Percentiles rank a stretch among this genome's conserved stretches.
Conservation (phyloP, 1,284 basidiomycete species). For the Chalciporus sp. region DNA sequence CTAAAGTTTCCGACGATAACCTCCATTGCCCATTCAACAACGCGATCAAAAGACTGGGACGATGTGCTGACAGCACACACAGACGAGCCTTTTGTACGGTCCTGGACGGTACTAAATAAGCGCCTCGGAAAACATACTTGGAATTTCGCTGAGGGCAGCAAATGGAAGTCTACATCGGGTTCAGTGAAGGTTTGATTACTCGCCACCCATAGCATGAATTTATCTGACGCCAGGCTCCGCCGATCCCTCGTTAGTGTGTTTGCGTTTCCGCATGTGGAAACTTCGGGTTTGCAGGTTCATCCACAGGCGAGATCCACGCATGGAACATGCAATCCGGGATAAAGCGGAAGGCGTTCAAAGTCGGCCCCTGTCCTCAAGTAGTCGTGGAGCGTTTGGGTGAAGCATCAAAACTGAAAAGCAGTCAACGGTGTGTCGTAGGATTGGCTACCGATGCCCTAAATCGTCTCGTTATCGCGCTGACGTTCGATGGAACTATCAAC, state of each 20-base stretch:
- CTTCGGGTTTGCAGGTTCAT: constrained; percentile 86
- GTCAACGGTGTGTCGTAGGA: constrained; percentile 75
- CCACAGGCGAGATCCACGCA: constrained; percentile 79
- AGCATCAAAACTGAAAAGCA: constrained; percentile 46
- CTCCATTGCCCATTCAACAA: constrained; percentile 77
- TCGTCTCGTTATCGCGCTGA: constrained; percentile 78
- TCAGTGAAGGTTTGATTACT: constrained; percentile 60
- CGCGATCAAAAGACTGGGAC: constrained; percentile 95
- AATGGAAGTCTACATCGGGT: constrained; percentile 54
- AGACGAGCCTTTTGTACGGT: constrained; percentile 78
- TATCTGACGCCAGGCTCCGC: constrained; percentile 1
- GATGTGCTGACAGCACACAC: constrained; percentile 91
- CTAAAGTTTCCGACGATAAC: constrained; percentile 84
- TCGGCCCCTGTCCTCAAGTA: constrained; percentile 63
- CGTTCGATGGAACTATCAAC: constrained; percentile 86
- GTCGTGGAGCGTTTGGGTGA: constrained; percentile 45
- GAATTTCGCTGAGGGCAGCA: constrained; percentile 47
- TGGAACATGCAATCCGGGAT: constrained; percentile 98
- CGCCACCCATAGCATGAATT: neutral
- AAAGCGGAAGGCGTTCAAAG: constrained; percentile 74
- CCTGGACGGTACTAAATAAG: constrained; percentile 88
- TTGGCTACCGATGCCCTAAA: constrained; percentile 89
- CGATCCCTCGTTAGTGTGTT: constrained; percentile 58
- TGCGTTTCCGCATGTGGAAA: constrained; percentile 96
- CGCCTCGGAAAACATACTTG: constrained; percentile 76